Conservation (phyloP, 768 basidiomycete genomes). For the Mycena polygramma region DNA sequence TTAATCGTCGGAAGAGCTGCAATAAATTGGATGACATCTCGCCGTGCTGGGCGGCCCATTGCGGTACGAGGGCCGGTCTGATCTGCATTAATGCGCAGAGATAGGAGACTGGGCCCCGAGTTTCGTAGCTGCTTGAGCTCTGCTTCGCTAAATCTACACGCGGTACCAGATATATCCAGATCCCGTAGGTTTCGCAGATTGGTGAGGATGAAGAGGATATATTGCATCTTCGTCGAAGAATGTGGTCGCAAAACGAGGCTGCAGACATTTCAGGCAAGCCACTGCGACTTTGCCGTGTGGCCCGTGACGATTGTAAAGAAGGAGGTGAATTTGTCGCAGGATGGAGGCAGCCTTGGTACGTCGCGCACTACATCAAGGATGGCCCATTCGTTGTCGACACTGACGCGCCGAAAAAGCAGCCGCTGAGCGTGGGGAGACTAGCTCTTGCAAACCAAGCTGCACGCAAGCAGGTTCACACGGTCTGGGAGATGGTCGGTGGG, state of each 20-base stretch:
- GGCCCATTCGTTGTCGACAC: background rate
- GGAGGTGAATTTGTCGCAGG: background rate
- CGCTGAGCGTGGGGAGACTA: constrained; percentile 3
- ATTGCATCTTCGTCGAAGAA: background rate
- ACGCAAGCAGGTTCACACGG: background rate
- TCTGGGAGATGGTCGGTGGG: background rate
- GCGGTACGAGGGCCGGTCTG: background rate
- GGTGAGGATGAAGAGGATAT: background rate
- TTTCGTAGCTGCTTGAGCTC: background rate
- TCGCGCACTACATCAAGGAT: too few relatives aligned
- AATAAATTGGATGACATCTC: background rate
- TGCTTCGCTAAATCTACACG: background rate
- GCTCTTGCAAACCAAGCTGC: constrained; percentile 3
- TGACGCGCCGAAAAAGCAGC: constrained; percentile 10
- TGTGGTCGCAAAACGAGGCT: background rate
- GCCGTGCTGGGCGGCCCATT: background rate
- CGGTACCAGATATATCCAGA: background rate
- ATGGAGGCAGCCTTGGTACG: too few relatives aligned
- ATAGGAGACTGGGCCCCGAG: background rate
- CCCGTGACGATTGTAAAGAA: constrained; percentile 3
- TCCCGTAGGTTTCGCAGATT: constrained; percentile 15
- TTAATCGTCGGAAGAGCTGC: background rate
- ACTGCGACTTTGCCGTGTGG: constrained; percentile 8
- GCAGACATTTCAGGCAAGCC: background rate
- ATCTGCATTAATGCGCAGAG: constrained; percentile 6